These are phyloP conservation scores for Malus fusca DNA, from an alignment of 306 rosid genomes.

Conservation along the genomic window DNA sequence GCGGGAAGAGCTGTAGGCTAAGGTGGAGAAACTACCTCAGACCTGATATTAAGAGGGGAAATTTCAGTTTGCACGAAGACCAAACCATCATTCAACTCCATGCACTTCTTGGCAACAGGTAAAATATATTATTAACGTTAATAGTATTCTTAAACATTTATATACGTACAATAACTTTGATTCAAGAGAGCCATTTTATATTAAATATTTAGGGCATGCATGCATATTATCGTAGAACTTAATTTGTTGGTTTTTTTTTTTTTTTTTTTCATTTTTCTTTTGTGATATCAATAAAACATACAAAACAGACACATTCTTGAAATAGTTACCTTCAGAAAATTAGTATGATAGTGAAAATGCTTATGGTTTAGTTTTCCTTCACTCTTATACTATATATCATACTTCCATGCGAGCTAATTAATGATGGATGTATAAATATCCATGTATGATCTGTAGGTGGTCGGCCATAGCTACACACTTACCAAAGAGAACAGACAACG, in stretches of 20 bases:
- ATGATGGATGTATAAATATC: background rate
- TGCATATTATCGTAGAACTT: background rate
- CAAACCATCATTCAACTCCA: conserved; percentile 18
- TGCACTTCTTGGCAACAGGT: conserved; percentile 20
- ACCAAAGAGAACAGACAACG: conserved; percentile 18
- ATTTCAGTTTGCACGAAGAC: conserved; percentile 15
- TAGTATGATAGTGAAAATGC: too few species aligned
- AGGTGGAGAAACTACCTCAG: conserved; percentile 17
- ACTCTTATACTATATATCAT: background rate
- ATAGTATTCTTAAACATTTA: too few species aligned
- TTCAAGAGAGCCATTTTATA: too few species aligned
- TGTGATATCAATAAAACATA: too few species aligned
- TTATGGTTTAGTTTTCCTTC: too few species aligned
- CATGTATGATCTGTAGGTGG: background rate
- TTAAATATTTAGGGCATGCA: too few species aligned
- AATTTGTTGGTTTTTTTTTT: too few species aligned
- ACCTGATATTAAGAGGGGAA: conserved; percentile 20
- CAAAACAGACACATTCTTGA: too few species aligned
- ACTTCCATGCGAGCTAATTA: background rate
- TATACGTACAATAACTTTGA: too few species aligned
- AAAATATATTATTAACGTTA: background rate
- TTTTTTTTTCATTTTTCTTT: background rate
- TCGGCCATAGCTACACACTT: conserved; percentile 15
- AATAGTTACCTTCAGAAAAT: too few species aligned
- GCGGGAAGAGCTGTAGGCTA: conserved; percentile 16